Evolutionary conservation across 2,329 filamentous ascomycete species (phyloP).

Genomic region (Didymella keratinophila): DNA sequence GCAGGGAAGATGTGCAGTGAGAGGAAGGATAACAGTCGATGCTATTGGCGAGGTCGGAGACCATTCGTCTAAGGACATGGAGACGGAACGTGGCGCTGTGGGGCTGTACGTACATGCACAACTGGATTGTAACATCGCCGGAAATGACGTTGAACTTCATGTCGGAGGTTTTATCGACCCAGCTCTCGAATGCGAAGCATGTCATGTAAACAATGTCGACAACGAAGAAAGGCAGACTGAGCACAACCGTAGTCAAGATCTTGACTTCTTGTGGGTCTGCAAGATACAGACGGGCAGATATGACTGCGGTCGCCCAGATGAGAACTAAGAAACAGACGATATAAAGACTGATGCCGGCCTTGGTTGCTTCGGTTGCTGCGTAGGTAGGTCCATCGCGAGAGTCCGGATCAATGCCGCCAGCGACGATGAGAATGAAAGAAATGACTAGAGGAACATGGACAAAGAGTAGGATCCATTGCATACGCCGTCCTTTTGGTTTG

Average conservation of each 20-base stretch:
- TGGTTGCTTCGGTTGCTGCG: slow-evolving; percentile 45
- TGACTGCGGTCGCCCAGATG: slow-evolving; percentile 48
- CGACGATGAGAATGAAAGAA: slow-evolving; percentile 47
- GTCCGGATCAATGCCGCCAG: slow-evolving; percentile 47
- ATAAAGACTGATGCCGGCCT: slow-evolving; percentile 47
- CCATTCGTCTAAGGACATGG: not conserved
- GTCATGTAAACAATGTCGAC: slow-evolving; percentile 51
- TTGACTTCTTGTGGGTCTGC: slow-evolving; percentile 44
- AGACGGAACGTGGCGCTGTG: not conserved
- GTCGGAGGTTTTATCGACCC: slow-evolving; percentile 22
- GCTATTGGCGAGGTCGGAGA: not conserved
- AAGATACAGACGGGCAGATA: slow-evolving; percentile 46
- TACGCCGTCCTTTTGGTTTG: slow-evolving; percentile 46
- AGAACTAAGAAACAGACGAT: slow-evolving; percentile 45
- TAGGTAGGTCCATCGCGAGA: slow-evolving; percentile 43
- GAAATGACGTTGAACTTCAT: slow-evolving; percentile 49
- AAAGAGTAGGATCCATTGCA: slow-evolving; percentile 49
- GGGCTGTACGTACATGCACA: slow-evolving; percentile 45
- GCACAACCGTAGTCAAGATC: slow-evolving; percentile 46
- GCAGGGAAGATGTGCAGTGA: not conserved
- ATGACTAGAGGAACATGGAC: slow-evolving; percentile 44
- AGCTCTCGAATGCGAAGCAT: slow-evolving; percentile 47
- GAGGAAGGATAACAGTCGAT: not conserved
- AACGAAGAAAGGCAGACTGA: slow-evolving; percentile 48
- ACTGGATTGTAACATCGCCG: slow-evolving; percentile 43